phyloP scores from a whole-genome alignment of 2,329 filamentous ascomycete genomes.

The Dothideomycetes sp. region DNA sequence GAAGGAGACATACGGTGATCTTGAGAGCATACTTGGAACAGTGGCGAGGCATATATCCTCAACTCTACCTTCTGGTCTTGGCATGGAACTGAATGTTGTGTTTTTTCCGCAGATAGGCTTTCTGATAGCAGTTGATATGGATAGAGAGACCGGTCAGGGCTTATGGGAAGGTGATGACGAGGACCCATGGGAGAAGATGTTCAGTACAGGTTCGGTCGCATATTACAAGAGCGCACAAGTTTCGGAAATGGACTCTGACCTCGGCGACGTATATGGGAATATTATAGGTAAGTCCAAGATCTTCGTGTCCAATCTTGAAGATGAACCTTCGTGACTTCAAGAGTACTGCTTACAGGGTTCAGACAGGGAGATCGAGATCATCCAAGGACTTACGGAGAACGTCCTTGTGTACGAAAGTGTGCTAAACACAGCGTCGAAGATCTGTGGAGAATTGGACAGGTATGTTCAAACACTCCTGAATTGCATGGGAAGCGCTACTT shows the following conservation, averaged over 20 bases:
- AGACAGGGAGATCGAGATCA: constrained; percentile 84
- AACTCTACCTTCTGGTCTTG: constrained; percentile 48
- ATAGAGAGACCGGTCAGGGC: constrained; percentile 46
- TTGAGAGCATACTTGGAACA: constrained; percentile 61
- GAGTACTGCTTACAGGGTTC: no score
- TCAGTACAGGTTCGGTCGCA: constrained; percentile 53
- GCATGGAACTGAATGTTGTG: constrained; percentile 58
- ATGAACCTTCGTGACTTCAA: no score
- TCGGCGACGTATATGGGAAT: constrained; percentile 74
- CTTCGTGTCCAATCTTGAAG: no score
- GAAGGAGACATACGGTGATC: constrained; percentile 66
- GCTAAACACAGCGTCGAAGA: constrained; percentile 60
- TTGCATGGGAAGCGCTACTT: no score
- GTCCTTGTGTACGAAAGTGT: constrained; percentile 58
- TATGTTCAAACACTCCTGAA: constrained; percentile 18
- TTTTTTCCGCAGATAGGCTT: constrained; percentile 92
- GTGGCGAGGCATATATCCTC: constrained; percentile 54
- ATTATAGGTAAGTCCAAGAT: constrained; percentile 69
- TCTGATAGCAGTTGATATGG: constrained; percentile 60
- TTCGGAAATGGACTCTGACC: constrained; percentile 65
- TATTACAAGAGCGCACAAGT: constrained; percentile 86
- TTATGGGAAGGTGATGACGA: constrained; percentile 50
- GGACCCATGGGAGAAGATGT: constrained; percentile 66
- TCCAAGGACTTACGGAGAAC: constrained; percentile 61
- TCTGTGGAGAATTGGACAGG: constrained; percentile 76